Evolutionary conservation across 2,329 filamentous ascomycete genomes (phyloP), one percentile per base, ranked within the genome.

Genomic region (Exophiala alcalophila): DNA sequence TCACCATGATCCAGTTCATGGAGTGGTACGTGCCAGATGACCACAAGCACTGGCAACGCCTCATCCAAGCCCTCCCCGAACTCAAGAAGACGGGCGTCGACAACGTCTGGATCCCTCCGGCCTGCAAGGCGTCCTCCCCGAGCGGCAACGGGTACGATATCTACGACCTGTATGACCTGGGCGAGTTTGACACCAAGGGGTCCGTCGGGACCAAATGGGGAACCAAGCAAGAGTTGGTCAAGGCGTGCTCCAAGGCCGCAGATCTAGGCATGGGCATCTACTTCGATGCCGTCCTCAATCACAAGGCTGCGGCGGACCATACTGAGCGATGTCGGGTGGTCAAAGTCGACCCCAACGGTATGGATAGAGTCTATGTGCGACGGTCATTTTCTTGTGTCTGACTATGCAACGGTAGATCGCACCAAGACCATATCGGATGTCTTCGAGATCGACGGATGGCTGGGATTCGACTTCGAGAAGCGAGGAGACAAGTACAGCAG

Each of bases 111-210:
- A 71, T 83, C 2, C 80, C 80, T 3, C 80, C 80, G 0, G 80
- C 73, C 53, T 82, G 78, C 63, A 83, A 83, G 63, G 79, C 76
- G 1, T 71, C 72, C 16, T 69, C 67, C 14, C 69, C 70, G 2
- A 61, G 72, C 21, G 77, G 77, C 32, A 81, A 81, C 51, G 80
- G 80, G 12, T 80, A 79, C 52, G 76, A 79, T 57, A 68, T 76
- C 49, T 83, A 81, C 59, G 80, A 83, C 56, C 61, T 83, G 14
- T 81, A 77, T 52, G 77, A 80, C 45, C 61, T 80, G 6, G 80
- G 80, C 33, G 80, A 83, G 55, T 84, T 83, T 50, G 76, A 82
- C 16, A 77, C 81, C 55, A 83, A 83, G 57, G 76, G 76, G 24
- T 57, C 64, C 1, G 38, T 34, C 10, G 38, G 63, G 2, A 83